Percentiles rank a stretch among this genome's conserved stretches.
Conservation (phyloP, 176 grass and related monocot species). For the Avena insularis region DNA sequence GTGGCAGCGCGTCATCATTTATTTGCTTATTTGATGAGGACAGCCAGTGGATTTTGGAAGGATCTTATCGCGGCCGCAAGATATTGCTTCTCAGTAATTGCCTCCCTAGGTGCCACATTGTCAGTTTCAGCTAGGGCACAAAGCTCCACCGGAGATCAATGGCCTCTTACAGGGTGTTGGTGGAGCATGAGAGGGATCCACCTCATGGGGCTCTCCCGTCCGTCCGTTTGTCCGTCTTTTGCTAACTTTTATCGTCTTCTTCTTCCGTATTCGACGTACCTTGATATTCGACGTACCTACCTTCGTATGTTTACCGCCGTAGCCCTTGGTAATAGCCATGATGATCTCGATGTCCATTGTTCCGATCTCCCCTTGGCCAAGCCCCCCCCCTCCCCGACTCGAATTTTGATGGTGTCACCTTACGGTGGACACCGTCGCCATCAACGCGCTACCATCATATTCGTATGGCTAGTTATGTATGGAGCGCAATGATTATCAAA, state of each 20-base stretch:
- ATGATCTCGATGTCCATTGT: no score
- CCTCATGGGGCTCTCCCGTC: neutral
- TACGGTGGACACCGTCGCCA: no score
- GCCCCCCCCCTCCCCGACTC: no score
- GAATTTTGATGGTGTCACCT: no score
- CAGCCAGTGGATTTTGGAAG: neutral
- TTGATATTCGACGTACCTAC: no score
- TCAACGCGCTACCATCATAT: no score
- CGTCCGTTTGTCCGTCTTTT: neutral
- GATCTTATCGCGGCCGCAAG: neutral
- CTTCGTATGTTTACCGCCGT: no score
- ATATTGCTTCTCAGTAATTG: neutral
- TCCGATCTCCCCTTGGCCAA: no score
- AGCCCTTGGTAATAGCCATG: no score
- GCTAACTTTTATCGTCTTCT: neutral
- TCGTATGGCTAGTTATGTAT: no score
- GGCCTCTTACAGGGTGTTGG: neutral
- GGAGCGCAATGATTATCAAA: no score
- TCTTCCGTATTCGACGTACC: neutral
- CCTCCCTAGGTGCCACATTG: neutral
- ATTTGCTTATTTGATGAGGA: neutral
- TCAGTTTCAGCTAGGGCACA: conserved; percentile 10
- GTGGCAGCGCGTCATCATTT: neutral
- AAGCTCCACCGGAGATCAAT: neutral
- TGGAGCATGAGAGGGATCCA: neutral